phyloP scores from a whole-genome alignment of 2,329 filamentous ascomycete genomes.

The Stagonosporopsis rhizophila region DNA sequence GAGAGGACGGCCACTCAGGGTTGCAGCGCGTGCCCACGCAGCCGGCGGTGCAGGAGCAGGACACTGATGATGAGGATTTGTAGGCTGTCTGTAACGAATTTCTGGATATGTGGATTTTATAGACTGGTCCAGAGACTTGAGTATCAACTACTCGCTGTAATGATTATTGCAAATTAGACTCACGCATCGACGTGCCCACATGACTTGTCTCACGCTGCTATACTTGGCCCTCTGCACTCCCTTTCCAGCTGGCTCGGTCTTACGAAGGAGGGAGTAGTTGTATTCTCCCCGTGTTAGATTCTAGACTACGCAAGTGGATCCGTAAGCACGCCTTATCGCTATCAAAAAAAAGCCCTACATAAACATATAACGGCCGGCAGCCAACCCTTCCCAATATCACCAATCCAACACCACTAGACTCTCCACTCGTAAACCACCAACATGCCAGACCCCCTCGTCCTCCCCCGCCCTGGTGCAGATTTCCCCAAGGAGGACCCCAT shows the following conservation, averaged over 20 bases:
- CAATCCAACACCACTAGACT: too few relatives aligned
- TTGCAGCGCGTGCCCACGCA: slow-evolving; percentile 21
- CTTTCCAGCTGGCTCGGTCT: not conserved
- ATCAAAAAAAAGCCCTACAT: not conserved
- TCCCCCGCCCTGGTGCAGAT: slow-evolving; percentile 38
- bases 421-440: too few relatives aligned
- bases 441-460: slow-evolving; percentile 11
- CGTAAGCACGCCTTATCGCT: not conserved
- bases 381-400: too few relatives aligned
- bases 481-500: slow-evolving; percentile 23
- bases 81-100: not conserved
- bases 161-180: not conserved
- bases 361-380: too few relatives aligned
- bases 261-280: not conserved
- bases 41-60: slow-evolving; percentile 28
- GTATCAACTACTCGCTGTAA: slow-evolving; percentile 10
- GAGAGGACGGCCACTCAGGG: slow-evolving; percentile 17
- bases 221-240: not conserved
- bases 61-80: slow-evolving; percentile 11
- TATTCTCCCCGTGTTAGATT: not conserved
- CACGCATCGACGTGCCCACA: not conserved
- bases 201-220: not conserved
- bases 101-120: too few relatives aligned
- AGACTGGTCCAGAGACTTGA: not conserved
- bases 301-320: not conserved